A percentile compares a stretch with the other conserved stretches of the same genome.
These are phyloP conservation scores for Cladophialophora bantiana DNA, from an alignment of 2,329 filamentous ascomycete species.

Conservation along the genomic window DNA sequence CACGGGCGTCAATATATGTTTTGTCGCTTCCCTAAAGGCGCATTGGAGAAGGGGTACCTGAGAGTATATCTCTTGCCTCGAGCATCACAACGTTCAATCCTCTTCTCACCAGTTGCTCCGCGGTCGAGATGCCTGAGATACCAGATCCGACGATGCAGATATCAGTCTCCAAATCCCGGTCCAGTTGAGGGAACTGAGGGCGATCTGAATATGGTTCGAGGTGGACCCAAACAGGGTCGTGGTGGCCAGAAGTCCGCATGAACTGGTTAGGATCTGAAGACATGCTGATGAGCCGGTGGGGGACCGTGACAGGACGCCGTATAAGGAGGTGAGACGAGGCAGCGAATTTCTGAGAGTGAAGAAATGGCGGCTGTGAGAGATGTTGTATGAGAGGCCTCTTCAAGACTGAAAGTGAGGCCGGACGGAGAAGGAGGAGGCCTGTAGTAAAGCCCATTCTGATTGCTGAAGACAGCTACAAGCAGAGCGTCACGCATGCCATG, in stretches of 20 bases:
- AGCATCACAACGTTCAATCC: slow-evolving; percentile 60
- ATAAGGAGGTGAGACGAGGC: neutral
- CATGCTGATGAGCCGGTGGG: slow-evolving; percentile 1
- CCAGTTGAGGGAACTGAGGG: slow-evolving; percentile 54
- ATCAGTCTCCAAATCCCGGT: slow-evolving; percentile 55
- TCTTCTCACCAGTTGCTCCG: slow-evolving; percentile 61
- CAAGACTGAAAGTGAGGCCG: neutral
- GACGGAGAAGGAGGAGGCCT: neutral
- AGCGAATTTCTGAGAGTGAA: neutral
- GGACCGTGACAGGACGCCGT: neutral
- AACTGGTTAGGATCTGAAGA: slow-evolving; percentile 41
- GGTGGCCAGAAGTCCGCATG: slow-evolving; percentile 58
- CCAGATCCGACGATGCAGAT: slow-evolving; percentile 61
- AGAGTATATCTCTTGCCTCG: slow-evolving; percentile 61
- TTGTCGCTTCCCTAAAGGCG: neutral
- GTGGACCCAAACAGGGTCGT: slow-evolving; percentile 63
- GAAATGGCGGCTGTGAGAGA: neutral
- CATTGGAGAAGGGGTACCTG: slow-evolving; percentile 9
- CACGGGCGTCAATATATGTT: neutral
- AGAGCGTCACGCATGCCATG: neutral
- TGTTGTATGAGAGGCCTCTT: neutral
- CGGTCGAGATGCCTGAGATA: slow-evolving; percentile 60
- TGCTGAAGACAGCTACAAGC: neutral
- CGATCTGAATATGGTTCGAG: slow-evolving; percentile 54
- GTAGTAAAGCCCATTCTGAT: slow-evolving; percentile 1